phyloP scores from a whole-genome alignment of 148 eudicot species.

The Agrostemma githago region DNA sequence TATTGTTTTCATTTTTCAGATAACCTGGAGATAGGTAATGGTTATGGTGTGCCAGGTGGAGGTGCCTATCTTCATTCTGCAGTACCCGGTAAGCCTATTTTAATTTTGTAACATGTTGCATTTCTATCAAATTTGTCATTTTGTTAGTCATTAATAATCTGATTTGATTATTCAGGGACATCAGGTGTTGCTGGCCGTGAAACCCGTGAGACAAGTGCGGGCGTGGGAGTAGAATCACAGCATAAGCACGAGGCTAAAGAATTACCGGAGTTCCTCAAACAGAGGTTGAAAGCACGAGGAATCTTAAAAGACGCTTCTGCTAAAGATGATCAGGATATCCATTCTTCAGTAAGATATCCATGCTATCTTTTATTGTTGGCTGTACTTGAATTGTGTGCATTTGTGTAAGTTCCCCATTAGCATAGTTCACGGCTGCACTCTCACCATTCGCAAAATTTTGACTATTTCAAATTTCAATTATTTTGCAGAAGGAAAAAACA shows the following conservation, averaged over 20 bases:
- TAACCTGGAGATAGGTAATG: slow-evolving; percentile 91
- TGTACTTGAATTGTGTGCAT: too few species aligned
- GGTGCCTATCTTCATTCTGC: slow-evolving; percentile 69
- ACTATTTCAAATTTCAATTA: slow-evolving; percentile 8
- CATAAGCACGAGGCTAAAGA: slow-evolving; percentile 42
- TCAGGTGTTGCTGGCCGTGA: slow-evolving; percentile 35
- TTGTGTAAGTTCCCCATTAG: too few species aligned
- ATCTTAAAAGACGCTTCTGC: slow-evolving; percentile 57
- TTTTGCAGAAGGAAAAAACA: slow-evolving; percentile 46
- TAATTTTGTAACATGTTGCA: background rate
- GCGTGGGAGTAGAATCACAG: slow-evolving; percentile 34
- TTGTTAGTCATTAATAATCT: slow-evolving; percentile 15
- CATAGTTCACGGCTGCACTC: background rate
- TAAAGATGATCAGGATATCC: slow-evolving; percentile 22
- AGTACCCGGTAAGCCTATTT: slow-evolving; percentile 35
- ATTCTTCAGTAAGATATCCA: slow-evolving; percentile 50
- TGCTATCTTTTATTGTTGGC: too few species aligned
- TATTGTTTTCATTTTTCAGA: slow-evolving; percentile 35
- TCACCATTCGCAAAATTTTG: background rate
- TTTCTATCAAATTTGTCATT: background rate
- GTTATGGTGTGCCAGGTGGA: slow-evolving; percentile 98
- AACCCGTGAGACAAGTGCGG: slow-evolving; percentile 32
- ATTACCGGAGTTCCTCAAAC: slow-evolving; percentile 84
- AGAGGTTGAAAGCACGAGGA: slow-evolving; percentile 83
- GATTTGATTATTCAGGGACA: slow-evolving; percentile 28